phyloP scores from a whole-genome alignment of 495 filamentous ascomycete species.

The Penicillium coffeae region DNA sequence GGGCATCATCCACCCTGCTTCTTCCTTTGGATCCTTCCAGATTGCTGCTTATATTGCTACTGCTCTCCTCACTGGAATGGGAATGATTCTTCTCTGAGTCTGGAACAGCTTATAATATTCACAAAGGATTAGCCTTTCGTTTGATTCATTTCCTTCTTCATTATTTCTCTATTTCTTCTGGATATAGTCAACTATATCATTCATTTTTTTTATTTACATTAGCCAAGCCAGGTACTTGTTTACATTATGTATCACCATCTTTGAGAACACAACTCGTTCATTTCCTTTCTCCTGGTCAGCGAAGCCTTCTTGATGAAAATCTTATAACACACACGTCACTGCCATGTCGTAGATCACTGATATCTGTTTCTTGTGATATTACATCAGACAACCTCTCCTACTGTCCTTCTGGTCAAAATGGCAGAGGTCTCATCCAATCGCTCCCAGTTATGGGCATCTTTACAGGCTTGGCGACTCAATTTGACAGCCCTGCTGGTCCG shows the following conservation, averaged over 20 bases:
- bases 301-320: no score
- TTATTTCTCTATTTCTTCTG: background rate
- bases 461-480: constrained; percentile 53
- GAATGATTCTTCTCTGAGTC: constrained; percentile 64
- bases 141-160: background rate
- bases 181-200: no score
- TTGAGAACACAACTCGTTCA: no score
- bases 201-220: no score
- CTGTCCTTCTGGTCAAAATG: constrained; percentile 22
- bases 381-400: constrained; percentile 2
- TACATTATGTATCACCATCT: no score
- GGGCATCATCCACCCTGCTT: constrained; percentile 29
- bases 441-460: constrained; percentile 56
- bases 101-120: no score
- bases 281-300: no score
- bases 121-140: background rate
- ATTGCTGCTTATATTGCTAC: constrained; percentile 60
- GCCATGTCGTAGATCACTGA: no score
- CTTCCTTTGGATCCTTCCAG: constrained; percentile 53
- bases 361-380: background rate
- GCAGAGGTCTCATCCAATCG: constrained; percentile 26
- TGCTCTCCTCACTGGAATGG: constrained; percentile 63
- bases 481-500: constrained; percentile 50
- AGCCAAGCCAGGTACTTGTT: no score
- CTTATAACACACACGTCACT: no score